Evolutionary conservation across 1,284 basidiomycete species (phyloP), one percentile per base, ranked within the genome.

Genomic region (Ceratobasidium sp.): DNA sequence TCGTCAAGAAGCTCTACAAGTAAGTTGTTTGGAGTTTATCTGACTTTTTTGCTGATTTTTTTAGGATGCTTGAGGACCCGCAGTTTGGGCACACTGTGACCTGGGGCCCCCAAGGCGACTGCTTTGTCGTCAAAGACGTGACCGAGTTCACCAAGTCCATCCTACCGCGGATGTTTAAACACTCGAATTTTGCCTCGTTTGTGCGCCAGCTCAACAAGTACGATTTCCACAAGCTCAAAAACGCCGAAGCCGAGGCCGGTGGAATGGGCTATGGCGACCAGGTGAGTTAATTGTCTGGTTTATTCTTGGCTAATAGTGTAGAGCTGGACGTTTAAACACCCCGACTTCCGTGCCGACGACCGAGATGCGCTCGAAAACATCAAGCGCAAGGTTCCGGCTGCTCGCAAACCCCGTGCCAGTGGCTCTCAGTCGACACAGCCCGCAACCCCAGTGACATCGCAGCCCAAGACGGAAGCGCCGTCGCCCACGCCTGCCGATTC

Each of bases 51-150:
- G 50, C 35, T 67, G 12, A 65, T 31, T 67, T 70, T 35, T 68
- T 29, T 72, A 93, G 92, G 77, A 95, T 96, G 92, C 87, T 96
- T 47, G 91, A 94, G 77, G 93, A 95, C 77, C 84, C 85, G 35
- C 79, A 85, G 0, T 92, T 91, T 79, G 78, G 86, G 43, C 82
- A 86, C 35, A 86, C 94, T 72, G 92, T 98, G 6, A 90, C 87
- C 0, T 98, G 96, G 96, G 89, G 91, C 0, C 87, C 89, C 0
- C 83, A 86, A 52, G 94, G 94, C 52, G 90, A 95, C 75, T 93
- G 89, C 75, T 98, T 98, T 77, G 90, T 98, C 77, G 94, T 98
- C 74, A 96, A 95, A 89, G 94, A 98, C 82, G 96, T 97, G 92
- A 96, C 95, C 81, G 92, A 94, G 75, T 98, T 98, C 80, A 96